phyloP scores from a whole-genome alignment of 2,329 filamentous ascomycete genomes.

The Talaromyces islandicus region DNA sequence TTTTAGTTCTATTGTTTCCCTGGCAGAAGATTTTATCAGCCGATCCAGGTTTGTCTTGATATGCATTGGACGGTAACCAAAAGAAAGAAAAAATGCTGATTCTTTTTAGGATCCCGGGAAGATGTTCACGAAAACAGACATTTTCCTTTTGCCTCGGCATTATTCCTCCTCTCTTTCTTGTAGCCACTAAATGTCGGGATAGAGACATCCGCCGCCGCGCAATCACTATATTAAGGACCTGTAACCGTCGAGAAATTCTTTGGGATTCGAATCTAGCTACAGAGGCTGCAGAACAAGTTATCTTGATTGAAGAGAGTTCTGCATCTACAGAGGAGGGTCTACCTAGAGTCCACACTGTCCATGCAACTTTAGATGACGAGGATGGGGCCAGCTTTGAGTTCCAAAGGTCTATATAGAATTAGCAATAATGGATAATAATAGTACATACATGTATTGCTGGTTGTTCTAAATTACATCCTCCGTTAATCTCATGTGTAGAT shows the following conservation, averaged over 20 bases:
- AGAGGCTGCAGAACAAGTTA: neutral
- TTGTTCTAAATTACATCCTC: neutral
- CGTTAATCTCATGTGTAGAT: neutral
- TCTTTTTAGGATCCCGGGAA: neutral
- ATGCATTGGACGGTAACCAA: neutral
- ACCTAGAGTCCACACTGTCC: neutral
- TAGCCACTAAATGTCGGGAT: neutral
- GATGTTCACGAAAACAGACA: neutral
- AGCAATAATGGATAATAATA: too few relatives aligned
- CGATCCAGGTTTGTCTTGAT: neutral
- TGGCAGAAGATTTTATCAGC: neutral
- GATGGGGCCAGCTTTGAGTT: neutral
- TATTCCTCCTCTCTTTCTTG: neutral
- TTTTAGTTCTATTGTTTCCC: neutral
- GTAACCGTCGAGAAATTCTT: neutral
- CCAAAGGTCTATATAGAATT: neutral
- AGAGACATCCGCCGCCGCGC: neutral
- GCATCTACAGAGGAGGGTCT: neutral
- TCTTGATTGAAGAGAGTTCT: neutral
- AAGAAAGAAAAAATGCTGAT: neutral
- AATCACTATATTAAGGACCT: neutral
- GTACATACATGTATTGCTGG: neutral
- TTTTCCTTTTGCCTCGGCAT: neutral
- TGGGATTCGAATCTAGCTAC: neutral
- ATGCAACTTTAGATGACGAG: neutral